Conservation (phyloP, 2,329 filamentous ascomycete genomes). For the Fonsecaea erecta region DNA sequence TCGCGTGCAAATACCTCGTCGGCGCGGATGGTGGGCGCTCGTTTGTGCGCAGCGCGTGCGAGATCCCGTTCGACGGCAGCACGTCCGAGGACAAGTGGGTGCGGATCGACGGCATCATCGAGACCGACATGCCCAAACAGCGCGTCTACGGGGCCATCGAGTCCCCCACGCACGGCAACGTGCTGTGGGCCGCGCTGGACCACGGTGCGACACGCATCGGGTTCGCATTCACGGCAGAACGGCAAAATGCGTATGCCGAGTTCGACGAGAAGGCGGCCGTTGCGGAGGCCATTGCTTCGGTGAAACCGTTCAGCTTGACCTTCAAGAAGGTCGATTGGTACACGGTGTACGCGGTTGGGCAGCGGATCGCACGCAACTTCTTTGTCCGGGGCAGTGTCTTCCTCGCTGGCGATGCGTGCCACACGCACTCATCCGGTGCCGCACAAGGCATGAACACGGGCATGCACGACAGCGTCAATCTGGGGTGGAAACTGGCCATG, state of each 20-base stretch:
- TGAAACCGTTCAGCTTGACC: conserved; percentile 12
- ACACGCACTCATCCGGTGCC: conserved; percentile 42
- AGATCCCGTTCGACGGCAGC: not conserved
- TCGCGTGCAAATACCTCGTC: conserved; percentile 3
- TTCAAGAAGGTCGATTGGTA: conserved; percentile 10
- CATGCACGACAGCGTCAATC: conserved; percentile 44
- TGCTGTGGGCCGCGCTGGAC: conserved; percentile 14
- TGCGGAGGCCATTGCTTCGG: not conserved
- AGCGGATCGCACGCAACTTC: not conserved
- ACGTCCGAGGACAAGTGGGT: conserved; percentile 3
- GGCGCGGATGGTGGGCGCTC: not conserved
- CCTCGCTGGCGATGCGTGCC: conserved; percentile 42
- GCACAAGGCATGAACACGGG: conserved; percentile 45
- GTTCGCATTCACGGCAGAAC: not conserved
- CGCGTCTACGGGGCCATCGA: conserved; percentile 8
- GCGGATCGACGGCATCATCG: conserved; percentile 8
- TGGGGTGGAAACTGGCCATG: conserved; percentile 43
- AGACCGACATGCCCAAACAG: not conserved
- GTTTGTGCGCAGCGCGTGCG: not conserved
- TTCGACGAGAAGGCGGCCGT: not conserved
- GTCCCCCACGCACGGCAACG: conserved; percentile 8
- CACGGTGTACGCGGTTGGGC: conserved; percentile 6
- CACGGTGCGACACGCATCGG: conserved; percentile 7
- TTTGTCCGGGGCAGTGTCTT: not conserved
- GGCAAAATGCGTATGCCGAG: not conserved